These are phyloP conservation scores for Globisporangium camurandrum DNA, from an alignment of 352 stramenopile genomes.

Conservation along the genomic window DNA sequence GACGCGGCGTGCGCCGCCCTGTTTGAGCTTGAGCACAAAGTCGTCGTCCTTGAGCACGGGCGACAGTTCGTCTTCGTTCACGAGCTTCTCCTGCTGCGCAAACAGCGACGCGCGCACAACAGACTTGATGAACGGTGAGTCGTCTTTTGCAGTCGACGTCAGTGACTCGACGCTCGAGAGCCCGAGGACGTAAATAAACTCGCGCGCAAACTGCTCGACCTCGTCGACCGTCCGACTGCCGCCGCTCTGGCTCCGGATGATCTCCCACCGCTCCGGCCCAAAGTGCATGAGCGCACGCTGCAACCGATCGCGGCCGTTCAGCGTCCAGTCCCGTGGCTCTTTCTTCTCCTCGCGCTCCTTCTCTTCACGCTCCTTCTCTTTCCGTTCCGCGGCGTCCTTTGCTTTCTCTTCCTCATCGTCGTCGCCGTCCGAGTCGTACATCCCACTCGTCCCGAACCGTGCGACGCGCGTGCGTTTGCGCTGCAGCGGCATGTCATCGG, in stretches of 20 bases:
- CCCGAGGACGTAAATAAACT: slow-evolving; percentile 84
- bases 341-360: slow-evolving; percentile 58
- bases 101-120: slow-evolving; percentile 54
- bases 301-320: slow-evolving; percentile 77
- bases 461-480: slow-evolving; percentile 81
- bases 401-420: slow-evolving; percentile 50
- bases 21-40: slow-evolving; percentile 81
- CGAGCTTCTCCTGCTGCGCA: slow-evolving; percentile 61
- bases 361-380: slow-evolving; percentile 33
- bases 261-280: slow-evolving; percentile 81
- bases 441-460: slow-evolving; percentile 56
- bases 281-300: slow-evolving; percentile 87
- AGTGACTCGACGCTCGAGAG: slow-evolving; percentile 49
- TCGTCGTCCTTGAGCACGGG: slow-evolving; percentile 82
- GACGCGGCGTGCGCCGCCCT: slow-evolving; percentile 74
- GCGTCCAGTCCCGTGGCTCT: slow-evolving; percentile 75
- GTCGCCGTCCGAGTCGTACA: slow-evolving; percentile 59
- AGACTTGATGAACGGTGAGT: slow-evolving; percentile 79
- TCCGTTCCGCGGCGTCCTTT: slow-evolving; percentile 28
- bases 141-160: slow-evolving; percentile 58
- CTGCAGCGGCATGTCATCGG: slow-evolving; percentile 65
- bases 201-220: slow-evolving; percentile 74
- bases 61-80: slow-evolving; percentile 69
- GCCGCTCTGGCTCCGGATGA: slow-evolving; percentile 82
- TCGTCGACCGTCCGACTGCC: slow-evolving; percentile 80